Conservation (phyloP, 495 filamentous ascomycete species). For the Achaetomiella virescens region DNA sequence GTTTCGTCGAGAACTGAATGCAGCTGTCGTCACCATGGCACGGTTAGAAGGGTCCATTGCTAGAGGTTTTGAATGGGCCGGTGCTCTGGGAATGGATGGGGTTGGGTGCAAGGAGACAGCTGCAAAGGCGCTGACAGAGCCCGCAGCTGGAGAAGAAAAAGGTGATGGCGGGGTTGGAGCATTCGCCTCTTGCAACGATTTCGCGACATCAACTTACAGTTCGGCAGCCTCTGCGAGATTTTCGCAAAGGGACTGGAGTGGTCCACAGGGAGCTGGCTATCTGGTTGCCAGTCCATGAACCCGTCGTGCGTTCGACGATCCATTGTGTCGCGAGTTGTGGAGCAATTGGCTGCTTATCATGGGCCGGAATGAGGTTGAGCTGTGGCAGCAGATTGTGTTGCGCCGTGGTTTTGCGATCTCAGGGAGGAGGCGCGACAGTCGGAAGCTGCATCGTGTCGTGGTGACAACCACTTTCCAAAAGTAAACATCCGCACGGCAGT, state of each 20-base stretch:
- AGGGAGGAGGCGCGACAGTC: not conserved
- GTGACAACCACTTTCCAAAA: slow-evolving; percentile 25
- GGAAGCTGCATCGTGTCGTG: slow-evolving; percentile 18
- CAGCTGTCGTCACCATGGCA: slow-evolving; percentile 6
- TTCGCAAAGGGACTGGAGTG: slow-evolving; percentile 42
- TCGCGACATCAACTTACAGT: slow-evolving; percentile 19
- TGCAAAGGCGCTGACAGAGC: not conserved
- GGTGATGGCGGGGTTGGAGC: too few relatives aligned
- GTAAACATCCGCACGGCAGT: slow-evolving; percentile 21
- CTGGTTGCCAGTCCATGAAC: slow-evolving; percentile 49
- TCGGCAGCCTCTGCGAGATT: slow-evolving; percentile 23
- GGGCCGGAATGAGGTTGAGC: not conserved
- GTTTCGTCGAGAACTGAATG: slow-evolving; percentile 29
- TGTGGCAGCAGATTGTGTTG: not conserved
- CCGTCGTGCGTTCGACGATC: slow-evolving; percentile 39
- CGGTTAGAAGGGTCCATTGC: slow-evolving; percentile 13
- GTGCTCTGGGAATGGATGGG: not conserved
- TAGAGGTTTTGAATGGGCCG: not conserved
- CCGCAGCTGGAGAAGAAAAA: not conserved
- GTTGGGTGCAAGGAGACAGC: not conserved
- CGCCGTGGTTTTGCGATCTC: slow-evolving; percentile 1
- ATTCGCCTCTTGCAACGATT: not conserved
- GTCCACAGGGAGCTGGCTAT: slow-evolving; percentile 36
- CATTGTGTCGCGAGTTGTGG: slow-evolving; percentile 27
- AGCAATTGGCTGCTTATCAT: not conserved